These are phyloP conservation scores for Talaromyces sp. DNA, from an alignment of 2,329 filamentous ascomycete genomes.

Conservation along the genomic window DNA sequence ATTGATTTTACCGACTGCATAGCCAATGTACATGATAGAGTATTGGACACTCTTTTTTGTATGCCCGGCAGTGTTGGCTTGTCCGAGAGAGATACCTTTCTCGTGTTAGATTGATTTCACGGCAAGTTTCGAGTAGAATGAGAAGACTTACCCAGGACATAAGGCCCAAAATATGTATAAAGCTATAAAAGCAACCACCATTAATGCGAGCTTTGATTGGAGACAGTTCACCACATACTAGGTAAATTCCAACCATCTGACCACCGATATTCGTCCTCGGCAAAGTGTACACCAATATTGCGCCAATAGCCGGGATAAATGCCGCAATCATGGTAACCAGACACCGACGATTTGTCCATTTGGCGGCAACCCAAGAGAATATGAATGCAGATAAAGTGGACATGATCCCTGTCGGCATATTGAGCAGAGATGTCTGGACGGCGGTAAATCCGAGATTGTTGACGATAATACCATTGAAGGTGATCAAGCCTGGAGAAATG, in stretches of 20 bases:
- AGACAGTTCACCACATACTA: slow-evolving; percentile 21
- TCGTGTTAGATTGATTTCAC: background rate
- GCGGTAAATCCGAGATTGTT: slow-evolving; percentile 36
- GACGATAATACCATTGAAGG: slow-evolving; percentile 40
- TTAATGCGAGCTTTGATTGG: background rate
- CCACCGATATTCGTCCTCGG: slow-evolving; percentile 33
- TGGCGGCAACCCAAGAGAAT: slow-evolving; percentile 30
- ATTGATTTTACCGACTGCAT: slow-evolving; percentile 31
- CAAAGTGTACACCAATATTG: slow-evolving; percentile 29
- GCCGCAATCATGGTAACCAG: slow-evolving; percentile 31
- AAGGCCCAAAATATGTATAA: slow-evolving; percentile 40
- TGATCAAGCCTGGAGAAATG: slow-evolving; percentile 28
- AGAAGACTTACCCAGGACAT: slow-evolving; percentile 26
- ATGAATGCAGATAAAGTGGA: slow-evolving; percentile 31
- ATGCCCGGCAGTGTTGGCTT: slow-evolving; percentile 35
- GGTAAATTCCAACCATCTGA: slow-evolving; percentile 41
- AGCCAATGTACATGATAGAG: slow-evolving; percentile 40
- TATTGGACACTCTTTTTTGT: slow-evolving; percentile 44
- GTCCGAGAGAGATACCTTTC: slow-evolving; percentile 26
- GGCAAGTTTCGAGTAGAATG: too few relatives aligned
- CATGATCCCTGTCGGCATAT: slow-evolving; percentile 36
- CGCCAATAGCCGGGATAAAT: slow-evolving; percentile 30
- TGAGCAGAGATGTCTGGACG: slow-evolving; percentile 35
- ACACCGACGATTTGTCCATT: slow-evolving; percentile 29
- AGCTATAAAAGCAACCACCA: slow-evolving; percentile 19